Evolutionary conservation across 2,329 filamentous ascomycete species (phyloP).

Genomic region (Bipolaris bicolor): DNA sequence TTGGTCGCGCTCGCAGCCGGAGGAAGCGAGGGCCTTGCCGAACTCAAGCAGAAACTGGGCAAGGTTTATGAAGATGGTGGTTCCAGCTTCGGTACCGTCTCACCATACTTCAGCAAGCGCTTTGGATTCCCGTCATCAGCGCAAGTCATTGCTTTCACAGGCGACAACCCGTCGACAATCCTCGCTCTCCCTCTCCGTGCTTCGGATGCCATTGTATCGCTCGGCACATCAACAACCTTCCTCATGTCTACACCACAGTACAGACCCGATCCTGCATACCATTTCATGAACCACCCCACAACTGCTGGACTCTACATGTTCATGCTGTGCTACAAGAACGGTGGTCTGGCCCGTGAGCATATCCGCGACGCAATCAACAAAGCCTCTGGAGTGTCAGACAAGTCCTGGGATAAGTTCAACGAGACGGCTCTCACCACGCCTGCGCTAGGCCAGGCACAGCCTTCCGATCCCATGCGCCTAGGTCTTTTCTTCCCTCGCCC

Average conservation of each 20-base stretch:
- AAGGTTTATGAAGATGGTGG: constrained; percentile 81
- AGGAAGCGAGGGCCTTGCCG: constrained; percentile 59
- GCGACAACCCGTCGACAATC: constrained; percentile 95
- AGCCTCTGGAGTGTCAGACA: constrained; percentile 48
- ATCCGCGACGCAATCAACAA: constrained; percentile 80
- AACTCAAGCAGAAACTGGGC: constrained; percentile 79
- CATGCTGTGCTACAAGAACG: constrained; percentile 99
- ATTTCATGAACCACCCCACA: constrained; percentile 98
- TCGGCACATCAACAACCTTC: constrained; percentile 96
- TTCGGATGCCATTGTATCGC: constrained; percentile 89
- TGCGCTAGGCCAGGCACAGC: constrained; percentile 65
- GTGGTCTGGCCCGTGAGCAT: constrained; percentile 87
- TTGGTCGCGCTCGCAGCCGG: constrained; percentile 79
- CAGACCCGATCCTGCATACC: constrained; percentile 86
- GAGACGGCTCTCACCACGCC: constrained; percentile 69
- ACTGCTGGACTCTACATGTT: constrained; percentile 96
- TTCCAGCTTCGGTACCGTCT: constrained; percentile 75
- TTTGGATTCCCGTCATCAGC: constrained; percentile 81
- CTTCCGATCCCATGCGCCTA: constrained; percentile 71
- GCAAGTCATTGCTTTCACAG: constrained; percentile 83
- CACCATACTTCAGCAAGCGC: constrained; percentile 76
- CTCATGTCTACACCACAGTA: constrained; percentile 96
- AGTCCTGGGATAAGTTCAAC: constrained; percentile 84
- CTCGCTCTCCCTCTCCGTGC: constrained; percentile 85
- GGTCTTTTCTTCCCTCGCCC: constrained; percentile 95